These are phyloP conservation scores for Hansenula sp. DNA, from an alignment of 1,139 yeast species.

Conservation along the genomic window DNA sequence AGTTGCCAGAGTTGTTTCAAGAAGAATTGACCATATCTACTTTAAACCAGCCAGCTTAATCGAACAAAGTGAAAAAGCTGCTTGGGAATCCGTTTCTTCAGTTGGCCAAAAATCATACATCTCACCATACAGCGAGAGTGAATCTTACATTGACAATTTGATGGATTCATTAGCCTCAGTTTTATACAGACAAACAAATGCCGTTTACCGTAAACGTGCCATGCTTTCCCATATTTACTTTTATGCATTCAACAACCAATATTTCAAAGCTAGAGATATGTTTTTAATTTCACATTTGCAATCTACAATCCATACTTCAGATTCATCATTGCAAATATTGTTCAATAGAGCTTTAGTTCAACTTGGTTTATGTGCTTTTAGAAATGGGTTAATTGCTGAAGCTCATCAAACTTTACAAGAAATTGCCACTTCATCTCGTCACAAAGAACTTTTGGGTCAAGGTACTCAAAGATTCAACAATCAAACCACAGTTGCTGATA, in stretches of 20 bases:
- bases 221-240: slow-evolving; percentile 84
- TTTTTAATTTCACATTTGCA: slow-evolving; percentile 82
- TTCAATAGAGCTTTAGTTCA: slow-evolving; percentile 96
- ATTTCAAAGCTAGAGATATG: slow-evolving; percentile 82
- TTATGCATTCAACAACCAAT: slow-evolving; percentile 83
- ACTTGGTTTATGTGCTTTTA: slow-evolving; percentile 93
- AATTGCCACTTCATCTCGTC: slow-evolving; percentile 79
- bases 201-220: slow-evolving; percentile 76
- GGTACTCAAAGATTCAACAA: slow-evolving; percentile 71
- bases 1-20: slow-evolving; percentile 70
- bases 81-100: slow-evolving; percentile 55
- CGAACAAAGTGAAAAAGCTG: slow-evolving; percentile 59
- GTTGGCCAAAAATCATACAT: slow-evolving; percentile 18
- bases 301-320: slow-evolving; percentile 76
- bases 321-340: slow-evolving; percentile 80
- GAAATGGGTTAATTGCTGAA: slow-evolving; percentile 81
- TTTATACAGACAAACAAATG: slow-evolving; percentile 61
- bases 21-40: slow-evolving; percentile 90
- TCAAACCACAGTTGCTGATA: slow-evolving; percentile 39
- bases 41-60: slow-evolving; percentile 84
- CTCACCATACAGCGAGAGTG: slow-evolving; percentile 25
- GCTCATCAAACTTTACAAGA: slow-evolving; percentile 86
- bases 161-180: slow-evolving; percentile 63
- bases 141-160: slow-evolving; percentile 45
- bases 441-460: slow-evolving; percentile 93